Conservation (phyloP, 768 basidiomycete species). For the Lactarius trivialis region DNA sequence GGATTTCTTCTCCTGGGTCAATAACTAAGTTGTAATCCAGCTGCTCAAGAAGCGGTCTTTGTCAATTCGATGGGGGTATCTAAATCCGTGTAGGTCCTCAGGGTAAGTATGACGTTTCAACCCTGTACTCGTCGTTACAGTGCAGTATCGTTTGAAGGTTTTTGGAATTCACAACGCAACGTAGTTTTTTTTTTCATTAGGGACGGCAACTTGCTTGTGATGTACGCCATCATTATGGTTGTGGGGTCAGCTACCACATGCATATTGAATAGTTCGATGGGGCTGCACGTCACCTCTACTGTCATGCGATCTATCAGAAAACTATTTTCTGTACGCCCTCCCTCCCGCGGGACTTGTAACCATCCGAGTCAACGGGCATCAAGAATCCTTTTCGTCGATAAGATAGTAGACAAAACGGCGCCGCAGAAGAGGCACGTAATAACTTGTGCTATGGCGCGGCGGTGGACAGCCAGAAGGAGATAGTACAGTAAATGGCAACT, state of each 20-base stretch:
- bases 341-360: neutral
- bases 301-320: neutral
- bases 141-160: neutral
- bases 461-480: neutral
- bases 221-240: neutral
- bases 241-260: neutral
- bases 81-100: neutral
- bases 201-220: neutral
- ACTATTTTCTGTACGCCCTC: neutral
- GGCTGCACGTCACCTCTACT: neutral
- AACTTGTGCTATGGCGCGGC: neutral
- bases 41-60: neutral
- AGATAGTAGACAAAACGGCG: neutral
- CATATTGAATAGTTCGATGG: neutral
- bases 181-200: neutral
- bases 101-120: neutral
- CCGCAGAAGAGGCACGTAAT: neutral
- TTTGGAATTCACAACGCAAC: neutral
- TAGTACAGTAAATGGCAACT: neutral
- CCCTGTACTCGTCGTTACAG: neutral
- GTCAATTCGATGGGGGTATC: neutral
- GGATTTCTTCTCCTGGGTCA: neutral
- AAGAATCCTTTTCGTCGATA: neutral
- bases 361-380: neutral
- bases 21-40: neutral